Evolutionary conservation across 305 asterid genomes (phyloP), one percentile per base, ranked within the genome.

Genomic region (Solanum aculeatissimum): DNA sequence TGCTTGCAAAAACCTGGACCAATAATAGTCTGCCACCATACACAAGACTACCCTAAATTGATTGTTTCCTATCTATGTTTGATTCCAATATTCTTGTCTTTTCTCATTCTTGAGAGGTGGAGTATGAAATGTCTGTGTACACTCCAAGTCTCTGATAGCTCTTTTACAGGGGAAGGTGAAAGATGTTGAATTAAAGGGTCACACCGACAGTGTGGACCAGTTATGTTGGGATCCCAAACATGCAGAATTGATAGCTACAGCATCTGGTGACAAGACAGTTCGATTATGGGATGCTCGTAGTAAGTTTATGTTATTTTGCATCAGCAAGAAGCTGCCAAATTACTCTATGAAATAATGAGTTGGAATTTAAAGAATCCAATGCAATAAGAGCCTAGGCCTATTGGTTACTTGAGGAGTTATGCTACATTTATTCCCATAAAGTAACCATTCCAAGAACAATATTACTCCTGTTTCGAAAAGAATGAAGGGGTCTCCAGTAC

Each of bases 201-300:
- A 95, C 81, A 87, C 95, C 54, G 99, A 97, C 89, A 97, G 99
- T 85, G 99, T 95, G 47, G 99, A 97, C 89, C 99, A 97, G 91
- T 88, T 97, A 85, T 97, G 99, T 87, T 97, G 99, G 99, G 98
- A 97, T 87, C 99, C 99, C 11, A 97, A 95, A 84, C 98, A 97
- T 88, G 92, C 97, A 35, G 99, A 97, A 85, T 87, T 97, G 90
- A 92, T 97, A 77, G 99, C 98, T 81, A 97, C 99, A 65, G 99
- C 99, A 85, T 97, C 99, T 1, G 98, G 98, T 75, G 98, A 97
- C 92, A 97, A 94, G 90, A 95, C 98, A 80, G 98, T 97, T 80
- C 97, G 99, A 60, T 88, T 97, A 84, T 97, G 99, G 99, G 99
- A 97, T 95, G 98, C 98, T 77, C 97, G 98, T 51, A 95, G 99